These are phyloP conservation scores for Tinospora cordifolia DNA, from an alignment of 164 flowering plant species.

Conservation along the genomic window DNA sequence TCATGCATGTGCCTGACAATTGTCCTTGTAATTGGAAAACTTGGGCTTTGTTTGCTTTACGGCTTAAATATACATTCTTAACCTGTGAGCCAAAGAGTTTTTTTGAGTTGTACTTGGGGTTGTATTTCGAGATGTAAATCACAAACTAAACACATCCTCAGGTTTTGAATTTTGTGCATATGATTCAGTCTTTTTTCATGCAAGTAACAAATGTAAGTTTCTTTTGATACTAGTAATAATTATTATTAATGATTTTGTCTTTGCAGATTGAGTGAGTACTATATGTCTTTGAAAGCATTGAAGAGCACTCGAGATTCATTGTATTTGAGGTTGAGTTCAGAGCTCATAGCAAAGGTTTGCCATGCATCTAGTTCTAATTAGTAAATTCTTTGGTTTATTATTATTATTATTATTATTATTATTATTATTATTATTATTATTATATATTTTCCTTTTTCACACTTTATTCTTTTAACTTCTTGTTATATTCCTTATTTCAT, in stretches of 20 bases:
- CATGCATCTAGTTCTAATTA: not conserved
- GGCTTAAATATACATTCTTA: too few species aligned
- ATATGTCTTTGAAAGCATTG: slow-evolving; percentile 40
- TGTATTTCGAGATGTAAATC: not conserved
- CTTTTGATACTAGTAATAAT: not conserved
- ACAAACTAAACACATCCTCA: not conserved
- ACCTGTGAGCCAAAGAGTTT: too few species aligned
- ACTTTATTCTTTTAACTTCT: not conserved
- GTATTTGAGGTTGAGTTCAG: slow-evolving; percentile 48
- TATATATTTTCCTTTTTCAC: not conserved
- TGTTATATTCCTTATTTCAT: not conserved
- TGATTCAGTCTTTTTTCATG: not conserved
- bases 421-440: too few species aligned
- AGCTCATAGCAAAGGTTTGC: slow-evolving; percentile 72
- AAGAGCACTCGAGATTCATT: slow-evolving; percentile 55
- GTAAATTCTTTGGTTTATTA: not conserved
- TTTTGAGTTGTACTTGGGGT: not conserved
- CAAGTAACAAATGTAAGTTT: too few species aligned
- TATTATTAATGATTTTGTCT: not conserved
- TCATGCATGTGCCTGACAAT: not conserved
- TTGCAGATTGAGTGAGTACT: slow-evolving; percentile 69
- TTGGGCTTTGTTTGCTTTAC: too few species aligned
- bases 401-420: too few species aligned
- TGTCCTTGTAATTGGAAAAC: not conserved
- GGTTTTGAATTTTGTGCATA: not conserved